Evolutionary conservation across 306 rosid genomes (phyloP).

Genomic region (Begonia loranthoides): DNA sequence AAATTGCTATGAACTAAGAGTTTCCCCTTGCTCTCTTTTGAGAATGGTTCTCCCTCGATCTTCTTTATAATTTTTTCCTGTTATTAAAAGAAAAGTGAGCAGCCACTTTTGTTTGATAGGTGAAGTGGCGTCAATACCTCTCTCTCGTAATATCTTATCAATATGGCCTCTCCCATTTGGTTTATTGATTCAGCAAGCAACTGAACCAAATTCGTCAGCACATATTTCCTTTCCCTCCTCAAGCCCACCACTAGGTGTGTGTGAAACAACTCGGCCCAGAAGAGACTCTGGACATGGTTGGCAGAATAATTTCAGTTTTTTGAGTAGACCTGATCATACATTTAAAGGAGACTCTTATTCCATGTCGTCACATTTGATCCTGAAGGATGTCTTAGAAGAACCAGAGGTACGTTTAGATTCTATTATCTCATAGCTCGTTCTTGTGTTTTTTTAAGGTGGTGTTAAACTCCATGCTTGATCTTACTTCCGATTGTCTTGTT

Average conservation of each 20-base stretch:
- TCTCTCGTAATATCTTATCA: slow-evolving; percentile 42
- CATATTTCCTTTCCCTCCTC: slow-evolving; percentile 41
- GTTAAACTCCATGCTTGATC: background rate
- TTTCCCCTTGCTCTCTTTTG: no score
- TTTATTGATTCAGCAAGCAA: slow-evolving; percentile 70
- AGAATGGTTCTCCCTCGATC: no score
- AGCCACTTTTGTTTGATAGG: slow-evolving; percentile 34
- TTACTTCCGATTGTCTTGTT: slow-evolving; percentile 6
- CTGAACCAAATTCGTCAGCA: slow-evolving; percentile 32
- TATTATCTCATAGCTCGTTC: slow-evolving; percentile 10
- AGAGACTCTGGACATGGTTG: slow-evolving; percentile 33
- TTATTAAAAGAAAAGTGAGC: slow-evolving; percentile 1
- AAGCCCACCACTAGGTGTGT: slow-evolving; percentile 44
- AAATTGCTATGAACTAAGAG: no score
- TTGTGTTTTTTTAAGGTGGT: slow-evolving; percentile 5
- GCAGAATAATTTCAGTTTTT: slow-evolving; percentile 12
- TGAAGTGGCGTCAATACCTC: slow-evolving; percentile 60
- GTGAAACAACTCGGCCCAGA: slow-evolving; percentile 33
- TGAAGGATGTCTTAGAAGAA: slow-evolving; percentile 77
- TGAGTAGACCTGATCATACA: slow-evolving; percentile 26
- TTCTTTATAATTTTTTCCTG: no score
- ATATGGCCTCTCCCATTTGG: slow-evolving; percentile 97
- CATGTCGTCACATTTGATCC: slow-evolving; percentile 62
- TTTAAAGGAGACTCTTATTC: slow-evolving; percentile 47
- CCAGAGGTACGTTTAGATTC: slow-evolving; percentile 38